Base-by-base conservation (phyloP, 164 flowering plant species). In the Aristolochia contorta region DNA sequence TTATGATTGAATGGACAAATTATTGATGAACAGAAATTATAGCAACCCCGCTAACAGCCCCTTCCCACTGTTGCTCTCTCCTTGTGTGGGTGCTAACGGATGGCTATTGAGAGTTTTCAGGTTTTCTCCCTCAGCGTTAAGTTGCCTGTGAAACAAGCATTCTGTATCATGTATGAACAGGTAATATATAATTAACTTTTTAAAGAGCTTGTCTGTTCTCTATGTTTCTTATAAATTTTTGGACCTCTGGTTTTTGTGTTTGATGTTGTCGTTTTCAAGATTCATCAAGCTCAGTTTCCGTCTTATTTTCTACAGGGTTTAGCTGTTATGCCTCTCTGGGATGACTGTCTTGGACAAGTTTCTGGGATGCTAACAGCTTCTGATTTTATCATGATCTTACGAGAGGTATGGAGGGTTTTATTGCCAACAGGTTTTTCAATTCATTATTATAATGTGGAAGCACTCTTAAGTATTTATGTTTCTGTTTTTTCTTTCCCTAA, bases 81-180 rank as follows among this genome's bases (percentile, higher is more conserved):
- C 51, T 49, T 49, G 15, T 18, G 6, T 18, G 22, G 53, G 53
- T 49, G 30, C 18, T 62, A 9, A 51, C 62, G 15, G 62, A 50
- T n/a, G 46, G 30, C 14, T 51, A 16, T 47, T 48, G 33, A 58
- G 21, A 49, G 47, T 27, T 58, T 73, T 54, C 75, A 91, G 97
- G 88, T 87, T 48, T 79, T 82, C 70, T 87, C 83, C 9, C 72
- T 91, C 74, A 96, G 84, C 68, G 77, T 82, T 52, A 74, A 80
- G 57, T 69, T 85, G 60, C 87, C 95, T 32, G 86, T 90, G 21
- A 85, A 85, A 67, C 92, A 84, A 74, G 97, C 97, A 69, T 91
- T 91, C 70, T 85, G 86, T 69, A 79, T 91, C 66, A 75, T 91
- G 67, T 70, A 77, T 72, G 96, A 86, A 68, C 97, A 87, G 91